phyloP scores from a whole-genome alignment of 2,329 filamentous ascomycete genomes.

The Aspergillus clavatus region DNA sequence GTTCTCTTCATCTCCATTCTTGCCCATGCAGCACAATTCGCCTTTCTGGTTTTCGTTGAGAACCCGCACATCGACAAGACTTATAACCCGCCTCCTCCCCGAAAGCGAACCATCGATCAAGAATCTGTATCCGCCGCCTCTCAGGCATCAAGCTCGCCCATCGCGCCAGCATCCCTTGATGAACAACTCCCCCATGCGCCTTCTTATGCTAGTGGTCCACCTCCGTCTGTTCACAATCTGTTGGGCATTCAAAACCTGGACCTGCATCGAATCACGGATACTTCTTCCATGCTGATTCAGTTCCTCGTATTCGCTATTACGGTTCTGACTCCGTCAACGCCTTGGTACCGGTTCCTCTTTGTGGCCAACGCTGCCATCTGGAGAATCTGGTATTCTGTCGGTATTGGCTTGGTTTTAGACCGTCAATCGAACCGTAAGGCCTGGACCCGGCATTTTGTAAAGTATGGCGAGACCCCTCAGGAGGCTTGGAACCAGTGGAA shows the following conservation, averaged over 20 bases:
- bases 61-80: constrained; percentile 98
- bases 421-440: constrained; percentile 84
- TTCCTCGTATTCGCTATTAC: constrained; percentile 71
- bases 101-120: constrained; percentile 45
- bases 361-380: constrained; percentile 73
- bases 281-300: constrained; percentile 70
- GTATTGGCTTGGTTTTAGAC: constrained; percentile 78
- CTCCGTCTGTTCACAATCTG: constrained; percentile 72
- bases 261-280: constrained; percentile 80
- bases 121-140: constrained; percentile 25
- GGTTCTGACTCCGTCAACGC: constrained; percentile 70
- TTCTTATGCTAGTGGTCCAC: constrained; percentile 47
- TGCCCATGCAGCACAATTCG: constrained; percentile 90
- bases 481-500: constrained; percentile 99
- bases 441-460: constrained; percentile 97
- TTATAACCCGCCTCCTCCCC: constrained; percentile 82
- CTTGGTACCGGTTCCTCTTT: constrained; percentile 71
- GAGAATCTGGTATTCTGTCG: constrained; percentile 88
- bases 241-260: constrained; percentile 81
- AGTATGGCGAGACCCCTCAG: constrained; percentile 82
- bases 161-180: constrained; percentile 31
- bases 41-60: constrained; percentile 85
- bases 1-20: constrained; percentile 95
- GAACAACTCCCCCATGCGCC: constrained; percentile 35
- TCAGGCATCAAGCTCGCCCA: constrained; percentile 30